These are phyloP conservation scores for Tilletiopsis washingtonensis DNA, from an alignment of 1,284 basidiomycete species.

Conservation along the genomic window DNA sequence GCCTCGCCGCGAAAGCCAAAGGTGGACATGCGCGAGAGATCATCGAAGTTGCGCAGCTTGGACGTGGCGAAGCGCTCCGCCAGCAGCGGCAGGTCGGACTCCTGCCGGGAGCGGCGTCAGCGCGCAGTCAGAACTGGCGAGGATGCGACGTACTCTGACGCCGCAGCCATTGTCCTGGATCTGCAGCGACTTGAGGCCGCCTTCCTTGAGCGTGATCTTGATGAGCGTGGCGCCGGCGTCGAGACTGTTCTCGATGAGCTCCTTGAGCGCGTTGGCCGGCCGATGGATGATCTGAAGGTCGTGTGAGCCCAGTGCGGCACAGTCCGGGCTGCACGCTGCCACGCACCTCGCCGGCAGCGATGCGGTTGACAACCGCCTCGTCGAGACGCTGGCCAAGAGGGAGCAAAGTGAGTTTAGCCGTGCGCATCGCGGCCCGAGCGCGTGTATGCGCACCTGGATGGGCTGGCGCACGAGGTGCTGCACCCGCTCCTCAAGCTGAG, in stretches of 20 bases:
- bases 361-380: conserved; percentile 56
- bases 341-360: conserved; percentile 59
- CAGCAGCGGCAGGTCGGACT: conserved; percentile 73
- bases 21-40: conserved; percentile 74
- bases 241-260: conserved; percentile 86
- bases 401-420: too few relatives aligned
- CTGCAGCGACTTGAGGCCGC: conserved; percentile 87
- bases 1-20: conserved; percentile 98
- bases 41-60: conserved; percentile 78
- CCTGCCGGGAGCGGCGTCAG: conserved; percentile 13
- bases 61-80: conserved; percentile 95
- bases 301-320: too few relatives aligned
- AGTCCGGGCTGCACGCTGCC: too few relatives aligned
- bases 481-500: too few relatives aligned
- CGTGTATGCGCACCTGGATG: too few relatives aligned
- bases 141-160: conserved; percentile 60
- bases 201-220: conserved; percentile 82
- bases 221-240: conserved; percentile 87
- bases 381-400: too few relatives aligned
- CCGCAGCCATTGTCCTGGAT: conserved; percentile 96
- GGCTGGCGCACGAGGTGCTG: too few relatives aligned
- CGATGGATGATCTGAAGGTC: conserved; percentile 94
- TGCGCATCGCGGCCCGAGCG: too few relatives aligned
- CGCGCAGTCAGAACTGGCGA: background rate
- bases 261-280: conserved; percentile 91